Evolutionary conservation across 306 rosid species (phyloP).

Genomic region (Vigna reflexopilosa): DNA sequence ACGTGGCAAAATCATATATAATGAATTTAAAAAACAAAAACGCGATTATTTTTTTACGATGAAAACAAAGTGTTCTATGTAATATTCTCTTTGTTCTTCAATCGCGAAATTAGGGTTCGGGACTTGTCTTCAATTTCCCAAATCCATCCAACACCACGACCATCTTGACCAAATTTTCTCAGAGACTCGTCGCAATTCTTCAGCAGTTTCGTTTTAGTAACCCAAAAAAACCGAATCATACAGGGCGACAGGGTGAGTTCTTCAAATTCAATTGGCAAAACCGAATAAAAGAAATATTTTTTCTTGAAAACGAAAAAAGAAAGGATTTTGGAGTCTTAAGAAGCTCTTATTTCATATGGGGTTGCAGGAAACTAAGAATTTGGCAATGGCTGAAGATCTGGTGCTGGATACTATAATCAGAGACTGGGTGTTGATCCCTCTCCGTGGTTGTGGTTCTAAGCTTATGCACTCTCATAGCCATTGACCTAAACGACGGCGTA

Average conservation of each 20-base stretch:
- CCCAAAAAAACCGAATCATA: not conserved
- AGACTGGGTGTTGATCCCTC: conserved; percentile 98
- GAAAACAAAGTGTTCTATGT: not conserved
- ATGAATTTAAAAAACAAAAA: not conserved
- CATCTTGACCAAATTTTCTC: not conserved
- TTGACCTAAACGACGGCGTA: too few species aligned
- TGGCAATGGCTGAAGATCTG: conserved; percentile 93
- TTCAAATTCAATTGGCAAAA: not conserved
- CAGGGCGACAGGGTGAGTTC: not conserved
- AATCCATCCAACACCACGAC: not conserved
- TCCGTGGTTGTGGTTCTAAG: conserved; percentile 98
- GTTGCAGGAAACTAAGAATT: not conserved
- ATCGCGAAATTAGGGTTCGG: conserved; percentile 3
- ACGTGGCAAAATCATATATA: too few species aligned
- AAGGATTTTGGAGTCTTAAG: not conserved
- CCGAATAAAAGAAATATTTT: not conserved
- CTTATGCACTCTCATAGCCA: conserved; percentile 70
- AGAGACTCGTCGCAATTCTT: not conserved
- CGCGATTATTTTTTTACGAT: not conserved
- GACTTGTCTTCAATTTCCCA: not conserved
- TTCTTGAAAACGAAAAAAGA: not conserved
- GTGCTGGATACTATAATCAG: conserved; percentile 97
- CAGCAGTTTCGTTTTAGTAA: not conserved
- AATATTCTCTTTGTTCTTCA: not conserved
- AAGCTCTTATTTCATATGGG: not conserved